These are phyloP conservation scores for Paramecium tetraurelia DNA, from an alignment of 73 alveolate species.

Conservation along the genomic window DNA sequence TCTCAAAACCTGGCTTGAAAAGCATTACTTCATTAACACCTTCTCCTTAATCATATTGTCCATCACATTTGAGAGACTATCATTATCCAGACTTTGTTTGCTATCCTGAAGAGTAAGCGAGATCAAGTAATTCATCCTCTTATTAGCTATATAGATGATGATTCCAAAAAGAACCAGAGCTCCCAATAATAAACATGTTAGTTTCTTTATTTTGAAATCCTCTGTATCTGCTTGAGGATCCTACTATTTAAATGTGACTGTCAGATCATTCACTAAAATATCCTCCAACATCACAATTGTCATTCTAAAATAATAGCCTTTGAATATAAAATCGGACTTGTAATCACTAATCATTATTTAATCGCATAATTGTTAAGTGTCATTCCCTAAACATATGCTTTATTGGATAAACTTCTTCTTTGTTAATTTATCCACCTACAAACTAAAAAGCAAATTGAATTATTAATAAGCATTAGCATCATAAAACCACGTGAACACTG, in stretches of 20 bases:
- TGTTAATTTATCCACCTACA: not conserved
- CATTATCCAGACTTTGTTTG: not conserved
- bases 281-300: not conserved
- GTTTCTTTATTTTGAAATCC: not conserved
- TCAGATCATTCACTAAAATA: not conserved
- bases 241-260: not conserved
- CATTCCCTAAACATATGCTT: not conserved
- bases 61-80: not conserved
- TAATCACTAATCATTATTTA: not conserved
- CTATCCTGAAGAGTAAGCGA: not conserved
- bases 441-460: not conserved
- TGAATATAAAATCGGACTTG: not conserved
- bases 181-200: not conserved
- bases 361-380: not conserved
- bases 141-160: not conserved
- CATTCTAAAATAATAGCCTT: not conserved
- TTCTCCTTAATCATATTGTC: not conserved
- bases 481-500: not conserved
- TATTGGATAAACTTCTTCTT: not conserved
- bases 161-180: not conserved
- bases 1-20: not conserved
- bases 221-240: not conserved
- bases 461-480: not conserved
- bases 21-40: not conserved
- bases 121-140: not conserved